Evolutionary conservation across 805 yeast genomes (phyloP).

Genomic region (Lipomyces japonicus): DNA sequence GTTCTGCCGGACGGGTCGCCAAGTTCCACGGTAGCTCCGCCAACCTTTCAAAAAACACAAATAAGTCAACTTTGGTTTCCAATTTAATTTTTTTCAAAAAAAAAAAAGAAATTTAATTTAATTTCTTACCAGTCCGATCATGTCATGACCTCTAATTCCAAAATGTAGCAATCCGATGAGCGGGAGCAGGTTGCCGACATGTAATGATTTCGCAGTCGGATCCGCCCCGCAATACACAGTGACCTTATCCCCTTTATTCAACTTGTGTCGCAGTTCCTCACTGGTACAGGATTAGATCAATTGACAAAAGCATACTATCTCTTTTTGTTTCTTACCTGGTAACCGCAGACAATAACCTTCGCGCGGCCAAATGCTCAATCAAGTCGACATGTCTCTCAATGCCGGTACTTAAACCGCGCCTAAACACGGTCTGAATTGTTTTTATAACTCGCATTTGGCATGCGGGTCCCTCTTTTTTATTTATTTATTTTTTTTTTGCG

Average conservation of each 20-base stretch:
- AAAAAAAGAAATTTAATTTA: too few relatives aligned
- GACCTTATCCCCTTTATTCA: constrained; percentile 9
- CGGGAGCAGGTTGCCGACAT: constrained; percentile 87
- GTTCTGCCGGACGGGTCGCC: constrained; percentile 95
- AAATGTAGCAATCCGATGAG: constrained; percentile 81
- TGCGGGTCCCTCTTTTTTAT: not conserved
- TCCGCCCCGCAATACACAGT: constrained; percentile 88
- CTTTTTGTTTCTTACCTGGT: not conserved
- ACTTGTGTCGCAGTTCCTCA: not conserved
- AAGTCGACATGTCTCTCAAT: constrained; percentile 1
- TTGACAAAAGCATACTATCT: not conserved
- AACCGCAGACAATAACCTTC: not conserved
- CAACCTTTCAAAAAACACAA: constrained; percentile 36
- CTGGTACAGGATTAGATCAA: not conserved
- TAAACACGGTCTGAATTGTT: too few relatives aligned
- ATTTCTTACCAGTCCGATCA: constrained; percentile 61
- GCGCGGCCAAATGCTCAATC: not conserved
- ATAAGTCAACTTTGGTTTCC: too few relatives aligned
- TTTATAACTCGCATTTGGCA: too few relatives aligned
- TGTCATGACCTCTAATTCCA: constrained; percentile 70
- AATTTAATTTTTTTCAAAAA: too few relatives aligned
- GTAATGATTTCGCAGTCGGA: constrained; percentile 87
- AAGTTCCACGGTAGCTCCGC: constrained; percentile 93
- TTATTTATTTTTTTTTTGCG: not conserved
- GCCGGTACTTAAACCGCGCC: not conserved